Evolutionary conservation across 805 yeast species (phyloP), one percentile per base, ranked within the genome.

Genomic region (Huiozyma sinensis): DNA sequence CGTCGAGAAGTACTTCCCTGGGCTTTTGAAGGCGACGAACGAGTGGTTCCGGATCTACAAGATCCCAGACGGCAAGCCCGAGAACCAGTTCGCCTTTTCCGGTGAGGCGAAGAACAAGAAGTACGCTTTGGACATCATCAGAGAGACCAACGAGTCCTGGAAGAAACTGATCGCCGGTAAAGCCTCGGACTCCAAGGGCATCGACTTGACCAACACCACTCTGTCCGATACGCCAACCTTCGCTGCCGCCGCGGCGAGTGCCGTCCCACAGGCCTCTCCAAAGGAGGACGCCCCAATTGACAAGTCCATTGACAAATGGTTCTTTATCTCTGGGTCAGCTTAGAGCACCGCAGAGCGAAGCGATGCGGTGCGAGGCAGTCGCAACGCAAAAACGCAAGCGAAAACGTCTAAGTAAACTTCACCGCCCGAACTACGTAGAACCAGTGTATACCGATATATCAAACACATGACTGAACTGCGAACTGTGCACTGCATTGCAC

Each of bases 21-120:
- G 96, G 44, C 73, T 92, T 47, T 72, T 92, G 61, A 84, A 95
- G 64, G 83, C 95, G 52, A 92, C 97, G 47, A 81, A 88, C 67
- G 95, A 85, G 69, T 92, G 98, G 98, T 92, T 92, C 80, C 83
- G 94, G 66, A 88, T 89, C 68, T 92, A 92, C 80, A 92, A 92
- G 70, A 76, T 88, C 55, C 97, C 98, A 44, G 98, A 90, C 66
- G 98, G 97, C 50, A 92, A 92, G 76, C 95, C 95, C 58, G 85
- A 79, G 69, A 92, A 92, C 70, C 83, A 83, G 68, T 90, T 92
- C 66, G 97, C 97, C n/a, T 88, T 87, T 79, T 76, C 85, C 48
- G 98, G 96, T 52, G 87, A 84, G 65, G 86, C 87, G 73, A 84
- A 84, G 69, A 79, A 80, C 75, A 84, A 77, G 71, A 73, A 77